Base-by-base conservation (phyloP, 257 asterid species). In the Verbascum thapsus region DNA sequence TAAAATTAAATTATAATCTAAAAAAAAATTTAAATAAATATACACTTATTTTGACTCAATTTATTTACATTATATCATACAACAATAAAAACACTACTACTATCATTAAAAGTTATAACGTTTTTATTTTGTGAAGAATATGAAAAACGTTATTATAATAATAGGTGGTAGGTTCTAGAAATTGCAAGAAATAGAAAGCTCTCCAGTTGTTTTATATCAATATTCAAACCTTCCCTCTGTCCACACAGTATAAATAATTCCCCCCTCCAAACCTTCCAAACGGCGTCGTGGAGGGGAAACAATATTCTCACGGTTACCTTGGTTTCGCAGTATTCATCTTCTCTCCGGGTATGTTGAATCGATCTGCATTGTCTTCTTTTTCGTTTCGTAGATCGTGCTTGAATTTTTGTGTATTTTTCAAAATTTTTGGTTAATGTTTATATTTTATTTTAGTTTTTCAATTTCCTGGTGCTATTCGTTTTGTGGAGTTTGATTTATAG, bases 111-210 rank as follows among this genome's bases (percentile, higher is more conserved):
- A n/a, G n/a, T n/a, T n/a, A n/a, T n/a, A n/a, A n/a, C n/a, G n/a
- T n/a, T n/a, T n/a, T n/a, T n/a, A n/a, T n/a, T n/a, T n/a, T n/a
- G n/a, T n/a, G n/a, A n/a, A n/a, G n/a, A n/a, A n/a, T n/a, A n/a
- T n/a, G n/a, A n/a, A n/a, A n/a, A n/a, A n/a, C n/a, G n/a, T n/a
- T n/a, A n/a, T n/a, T n/a, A 26, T 26, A 26, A 26, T 38, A 26
- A 19, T 4, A 9, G 81, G 6, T 8, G 4, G 81, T 57, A 70
- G 12, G 39, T 62, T 79, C 79, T 69, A 58, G 82, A 76, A 75
- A 13, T 54, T 10, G 13, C 6, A 18, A 34, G 54, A 61, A 12
- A 51, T 34, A 8, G 48, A 45, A 39, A 41, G 0, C 37, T 23
- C 37, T 23, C 22, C 8, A 7, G 58, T 32, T 54, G 53, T 45